A percentile compares a stretch with the other conserved stretches of the same genome.
These are phyloP conservation scores for Backusella australiensis DNA, from an alignment of 192 early-diverging fungal species.

Conservation along the genomic window DNA sequence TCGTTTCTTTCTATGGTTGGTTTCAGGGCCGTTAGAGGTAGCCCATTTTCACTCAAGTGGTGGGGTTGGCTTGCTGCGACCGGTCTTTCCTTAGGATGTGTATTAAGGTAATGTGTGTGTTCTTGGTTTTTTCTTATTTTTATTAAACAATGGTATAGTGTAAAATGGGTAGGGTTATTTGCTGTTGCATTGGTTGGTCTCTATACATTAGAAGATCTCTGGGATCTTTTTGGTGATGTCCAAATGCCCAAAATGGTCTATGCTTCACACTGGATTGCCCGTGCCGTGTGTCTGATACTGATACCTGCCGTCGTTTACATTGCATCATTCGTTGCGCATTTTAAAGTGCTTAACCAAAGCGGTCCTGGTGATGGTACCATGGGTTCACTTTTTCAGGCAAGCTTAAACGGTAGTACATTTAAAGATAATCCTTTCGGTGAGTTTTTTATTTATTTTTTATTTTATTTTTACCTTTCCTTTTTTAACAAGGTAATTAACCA, in stretches of 20 bases:
- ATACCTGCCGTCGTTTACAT: conserved; percentile 84
- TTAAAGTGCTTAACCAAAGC: conserved; percentile 74
- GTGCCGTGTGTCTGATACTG: conserved; percentile 77
- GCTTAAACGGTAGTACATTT: conserved; percentile 78
- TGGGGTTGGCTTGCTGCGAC: conserved; percentile 84
- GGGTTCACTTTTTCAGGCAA: conserved; percentile 97
- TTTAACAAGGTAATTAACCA: not conserved
- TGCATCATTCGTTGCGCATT: conserved; percentile 83
- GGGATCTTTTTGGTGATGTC: conserved; percentile 79
- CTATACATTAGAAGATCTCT: conserved; percentile 92
- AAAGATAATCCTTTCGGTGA: conserved; percentile 77
- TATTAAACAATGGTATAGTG: conserved; percentile 37
- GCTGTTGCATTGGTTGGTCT: conserved; percentile 87
- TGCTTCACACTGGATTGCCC: conserved; percentile 79
- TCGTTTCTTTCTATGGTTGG: conserved; percentile 65
- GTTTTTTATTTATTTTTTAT: no score
- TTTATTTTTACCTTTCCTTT: not conserved
- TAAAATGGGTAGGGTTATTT: conserved; percentile 98
- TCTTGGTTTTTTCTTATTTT: not conserved
- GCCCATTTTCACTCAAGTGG: conserved; percentile 85
- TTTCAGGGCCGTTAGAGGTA: conserved; percentile 37
- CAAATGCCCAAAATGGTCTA: conserved; percentile 64
- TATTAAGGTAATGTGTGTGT: conserved; percentile 32
- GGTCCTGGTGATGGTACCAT: conserved; percentile 91
- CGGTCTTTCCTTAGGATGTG: conserved; percentile 82